phyloP scores from a whole-genome alignment of 2,329 filamentous ascomycete species.

The Lecanicillium sp. region DNA sequence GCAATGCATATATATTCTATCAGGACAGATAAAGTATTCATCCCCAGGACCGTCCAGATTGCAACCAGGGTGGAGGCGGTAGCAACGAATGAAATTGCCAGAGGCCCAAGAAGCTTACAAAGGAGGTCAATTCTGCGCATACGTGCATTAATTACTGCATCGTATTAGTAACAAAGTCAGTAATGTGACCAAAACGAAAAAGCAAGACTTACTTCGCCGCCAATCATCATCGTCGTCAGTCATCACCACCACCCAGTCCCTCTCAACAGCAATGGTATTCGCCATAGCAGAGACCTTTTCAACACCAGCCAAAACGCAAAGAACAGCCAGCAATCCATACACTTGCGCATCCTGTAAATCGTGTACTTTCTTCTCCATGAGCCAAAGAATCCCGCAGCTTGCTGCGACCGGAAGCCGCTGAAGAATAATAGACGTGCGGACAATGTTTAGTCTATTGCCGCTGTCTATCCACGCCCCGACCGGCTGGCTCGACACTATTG shows the following conservation, averaged over 20 bases:
- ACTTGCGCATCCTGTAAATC: conserved; percentile 1
- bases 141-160: conserved; percentile 42
- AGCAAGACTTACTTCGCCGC: no score
- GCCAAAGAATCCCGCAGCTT: conserved; percentile 38
- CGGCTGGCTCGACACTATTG: conserved; percentile 48
- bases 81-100: conserved; percentile 46
- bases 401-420: conserved; percentile 34
- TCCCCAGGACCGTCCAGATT: conserved; percentile 37
- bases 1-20: conserved; percentile 46
- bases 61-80: conserved; percentile 37
- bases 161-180: no score
- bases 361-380: conserved; percentile 16
- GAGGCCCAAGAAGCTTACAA: conserved; percentile 49
- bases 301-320: conserved; percentile 38
- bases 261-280: conserved; percentile 61
- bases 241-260: conserved; percentile 52
- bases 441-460: conserved; percentile 38
- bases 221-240: conserved; percentile 14
- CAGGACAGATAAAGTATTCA: conserved; percentile 39
- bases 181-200: no score
- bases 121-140: conserved; percentile 55
- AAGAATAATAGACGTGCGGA: conserved; percentile 45
- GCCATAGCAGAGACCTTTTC: conserved; percentile 60
- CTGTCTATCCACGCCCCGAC: conserved; percentile 53
- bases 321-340: conserved; percentile 16